Conservation (phyloP, 2,329 filamentous ascomycete genomes). For the Epichloe sp. region DNA sequence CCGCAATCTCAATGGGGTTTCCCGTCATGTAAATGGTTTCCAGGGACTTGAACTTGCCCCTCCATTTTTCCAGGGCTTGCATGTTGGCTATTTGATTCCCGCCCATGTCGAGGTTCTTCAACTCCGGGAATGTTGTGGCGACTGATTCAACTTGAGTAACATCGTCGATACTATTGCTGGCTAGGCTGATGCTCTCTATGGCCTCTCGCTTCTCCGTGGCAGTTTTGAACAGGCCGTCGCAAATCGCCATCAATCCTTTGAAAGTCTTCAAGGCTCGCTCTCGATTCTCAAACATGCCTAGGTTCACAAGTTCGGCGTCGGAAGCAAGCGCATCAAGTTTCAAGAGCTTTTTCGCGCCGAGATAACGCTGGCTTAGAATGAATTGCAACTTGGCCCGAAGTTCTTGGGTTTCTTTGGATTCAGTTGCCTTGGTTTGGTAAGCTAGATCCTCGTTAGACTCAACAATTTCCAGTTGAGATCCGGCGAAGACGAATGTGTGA, state of each 20-base stretch:
- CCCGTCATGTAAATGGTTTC: slow-evolving; percentile 68
- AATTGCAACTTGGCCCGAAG: slow-evolving; percentile 55
- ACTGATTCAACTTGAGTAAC: slow-evolving; percentile 62
- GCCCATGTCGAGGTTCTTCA: slow-evolving; percentile 81
- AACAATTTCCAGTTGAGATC: slow-evolving; percentile 43
- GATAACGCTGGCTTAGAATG: slow-evolving; percentile 65
- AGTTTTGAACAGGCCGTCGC: slow-evolving; percentile 63
- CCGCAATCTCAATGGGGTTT: slow-evolving; percentile 56
- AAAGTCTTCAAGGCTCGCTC: slow-evolving; percentile 77
- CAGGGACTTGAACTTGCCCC: slow-evolving; percentile 62
- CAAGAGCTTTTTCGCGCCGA: slow-evolving; percentile 57
- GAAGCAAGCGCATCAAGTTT: slow-evolving; percentile 66
- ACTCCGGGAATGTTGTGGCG: slow-evolving; percentile 66
- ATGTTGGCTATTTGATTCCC: slow-evolving; percentile 64
- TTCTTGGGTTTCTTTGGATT: slow-evolving; percentile 41
- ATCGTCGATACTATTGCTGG: slow-evolving; percentile 64
- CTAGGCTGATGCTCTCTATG: slow-evolving; percentile 70
- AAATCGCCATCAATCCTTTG: slow-evolving; percentile 78
- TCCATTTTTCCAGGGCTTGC: slow-evolving; percentile 60
- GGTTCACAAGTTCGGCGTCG: slow-evolving; percentile 57
- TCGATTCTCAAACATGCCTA: slow-evolving; percentile 62
- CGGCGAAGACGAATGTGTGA: slow-evolving; percentile 57
- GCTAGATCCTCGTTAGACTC: slow-evolving; percentile 30
- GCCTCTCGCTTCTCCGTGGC: slow-evolving; percentile 60
- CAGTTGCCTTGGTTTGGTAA: slow-evolving; percentile 24